A percentile compares a stretch with the other conserved stretches of the same genome.
Evolutionary conservation across 164 flowering plant species (phyloP).

Genomic region (Magnolia changhungtana): DNA sequence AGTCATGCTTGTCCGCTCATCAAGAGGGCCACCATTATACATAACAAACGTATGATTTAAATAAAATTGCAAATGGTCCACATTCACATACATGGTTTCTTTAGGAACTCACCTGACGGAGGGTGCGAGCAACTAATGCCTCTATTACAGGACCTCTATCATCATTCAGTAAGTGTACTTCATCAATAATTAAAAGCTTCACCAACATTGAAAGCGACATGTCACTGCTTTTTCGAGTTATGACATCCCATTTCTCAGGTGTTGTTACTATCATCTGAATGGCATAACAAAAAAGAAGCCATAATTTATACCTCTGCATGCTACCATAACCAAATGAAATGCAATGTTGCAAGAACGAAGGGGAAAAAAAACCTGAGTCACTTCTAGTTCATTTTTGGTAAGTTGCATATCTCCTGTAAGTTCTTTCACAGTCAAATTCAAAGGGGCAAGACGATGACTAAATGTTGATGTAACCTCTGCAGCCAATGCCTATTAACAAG

Average conservation of each 20-base stretch:
- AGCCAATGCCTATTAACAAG: constrained; percentile 72
- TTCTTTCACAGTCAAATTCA: constrained; percentile 85
- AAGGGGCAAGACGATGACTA: constrained; percentile 82
- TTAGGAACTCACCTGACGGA: constrained; percentile 69
- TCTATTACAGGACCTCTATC: constrained; percentile 99
- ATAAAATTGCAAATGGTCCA: no score
- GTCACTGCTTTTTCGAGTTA: constrained; percentile 99
- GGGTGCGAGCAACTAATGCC: constrained; percentile 96
- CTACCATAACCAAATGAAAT: constrained; percentile 3
- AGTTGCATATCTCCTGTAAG: constrained; percentile 99
- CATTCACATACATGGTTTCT: background rate
- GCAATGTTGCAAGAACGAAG: background rate
- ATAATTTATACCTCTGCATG: constrained; percentile 7
- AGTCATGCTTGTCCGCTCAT: no score
- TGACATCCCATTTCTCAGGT: constrained; percentile 99
- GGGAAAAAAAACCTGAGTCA: constrained; percentile 66
- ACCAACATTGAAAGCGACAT: constrained; percentile 95
- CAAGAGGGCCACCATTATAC: no score
- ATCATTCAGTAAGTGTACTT: constrained; percentile 97
- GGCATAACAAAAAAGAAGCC: constrained; percentile 2
- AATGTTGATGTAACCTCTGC: constrained; percentile 93
- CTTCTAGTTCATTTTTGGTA: constrained; percentile 81
- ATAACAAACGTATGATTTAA: no score
- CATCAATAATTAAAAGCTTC: constrained; percentile 95
- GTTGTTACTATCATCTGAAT: constrained; percentile 99